Base-by-base conservation (phyloP, 768 basidiomycete genomes). In the Suillus bovinus region DNA sequence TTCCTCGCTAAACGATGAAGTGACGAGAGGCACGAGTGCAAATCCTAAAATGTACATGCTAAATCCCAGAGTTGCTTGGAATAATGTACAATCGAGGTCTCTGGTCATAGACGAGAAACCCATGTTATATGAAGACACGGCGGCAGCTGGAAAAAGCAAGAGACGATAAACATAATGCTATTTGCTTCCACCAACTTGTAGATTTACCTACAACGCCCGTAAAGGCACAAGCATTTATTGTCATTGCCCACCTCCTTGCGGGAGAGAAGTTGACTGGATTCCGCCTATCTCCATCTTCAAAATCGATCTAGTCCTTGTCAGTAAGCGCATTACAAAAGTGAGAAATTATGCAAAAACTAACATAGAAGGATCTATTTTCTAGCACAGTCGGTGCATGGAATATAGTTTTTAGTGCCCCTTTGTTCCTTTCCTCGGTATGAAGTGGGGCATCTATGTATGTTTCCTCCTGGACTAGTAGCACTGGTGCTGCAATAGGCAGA, bases 1-100 rank as follows among this genome's bases (percentile, higher is more conserved):
- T 68, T 91, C 89, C 68, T 91, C 89, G 68, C 87, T 89, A 64
- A 90, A 82, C 0, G 88, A 82, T 20, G 89, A 86, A 0, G 88
- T 83, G 20, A 90, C 73, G 4, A 90, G 83, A 0, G 89, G 88
- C 17, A 86, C 74, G 24, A 89, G 41, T 17, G 79, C 86, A 64
- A 90, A 90, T 2, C 87, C 88, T 8, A 90, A 69, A 0, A 83
- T 75, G 71, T 80, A 90, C 33, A 85, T 74, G 60, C 80, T 79
- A 29, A 85, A 71, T 39, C 83, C 84, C 36, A 84, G 70, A 1
- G 80, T 81, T 0, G 82, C 82, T 58, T 79, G 74, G 34, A 83
- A 78, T 9, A 69, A 61, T 10, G 82, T 79, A 61, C 81, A 83
- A 49, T 78, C 71, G 38, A 82, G 72, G 60, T 79, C 78, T 17